Conservation (phyloP, 1,139 yeast species). For the Geotrichum phurueaensis region DNA sequence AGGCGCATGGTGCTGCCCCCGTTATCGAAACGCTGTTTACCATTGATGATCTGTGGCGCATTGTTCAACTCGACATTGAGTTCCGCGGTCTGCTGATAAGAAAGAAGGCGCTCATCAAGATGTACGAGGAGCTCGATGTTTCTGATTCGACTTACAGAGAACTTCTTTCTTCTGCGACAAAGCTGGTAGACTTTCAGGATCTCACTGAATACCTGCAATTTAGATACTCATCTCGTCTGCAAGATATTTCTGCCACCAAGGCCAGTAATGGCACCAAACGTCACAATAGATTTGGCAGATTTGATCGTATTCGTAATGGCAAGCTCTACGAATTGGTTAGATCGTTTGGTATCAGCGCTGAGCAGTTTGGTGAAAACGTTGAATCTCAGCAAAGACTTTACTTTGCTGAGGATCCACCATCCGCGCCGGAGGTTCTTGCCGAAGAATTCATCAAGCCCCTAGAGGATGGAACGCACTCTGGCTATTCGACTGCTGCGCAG, state of each 20-base stretch:
- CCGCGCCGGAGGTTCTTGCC: constrained; percentile 60
- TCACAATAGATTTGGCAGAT: constrained; percentile 66
- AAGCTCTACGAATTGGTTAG: constrained; percentile 61
- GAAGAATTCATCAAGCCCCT: constrained; percentile 39
- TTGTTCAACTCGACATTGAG: constrained; percentile 78
- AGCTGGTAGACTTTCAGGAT: constrained; percentile 82
- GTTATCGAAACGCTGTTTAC: constrained; percentile 41
- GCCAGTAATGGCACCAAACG: constrained; percentile 38
- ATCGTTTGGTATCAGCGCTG: constrained; percentile 72
- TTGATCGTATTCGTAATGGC: constrained; percentile 69
- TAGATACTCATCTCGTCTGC: constrained; percentile 67
- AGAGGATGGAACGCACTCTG: constrained; percentile 36
- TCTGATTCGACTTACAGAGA: constrained; percentile 60
- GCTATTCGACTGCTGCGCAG: constrained; percentile 53
- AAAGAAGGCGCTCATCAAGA: constrained; percentile 48
- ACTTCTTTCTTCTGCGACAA: constrained; percentile 48
- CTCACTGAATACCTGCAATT: constrained; percentile 78
- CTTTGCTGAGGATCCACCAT: constrained; percentile 60
- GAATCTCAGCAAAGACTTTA: constrained; percentile 66
- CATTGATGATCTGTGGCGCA: constrained; percentile 81
- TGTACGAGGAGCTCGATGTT: constrained; percentile 50
- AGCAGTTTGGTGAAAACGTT: constrained; percentile 78
- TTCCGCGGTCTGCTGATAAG: constrained; percentile 82
- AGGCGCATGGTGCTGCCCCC: constrained; percentile 35
- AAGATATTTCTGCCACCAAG: constrained; percentile 35